Conservation (phyloP, 2,329 filamentous ascomycete genomes). For the Aphanoascus verrucosus region DNA sequence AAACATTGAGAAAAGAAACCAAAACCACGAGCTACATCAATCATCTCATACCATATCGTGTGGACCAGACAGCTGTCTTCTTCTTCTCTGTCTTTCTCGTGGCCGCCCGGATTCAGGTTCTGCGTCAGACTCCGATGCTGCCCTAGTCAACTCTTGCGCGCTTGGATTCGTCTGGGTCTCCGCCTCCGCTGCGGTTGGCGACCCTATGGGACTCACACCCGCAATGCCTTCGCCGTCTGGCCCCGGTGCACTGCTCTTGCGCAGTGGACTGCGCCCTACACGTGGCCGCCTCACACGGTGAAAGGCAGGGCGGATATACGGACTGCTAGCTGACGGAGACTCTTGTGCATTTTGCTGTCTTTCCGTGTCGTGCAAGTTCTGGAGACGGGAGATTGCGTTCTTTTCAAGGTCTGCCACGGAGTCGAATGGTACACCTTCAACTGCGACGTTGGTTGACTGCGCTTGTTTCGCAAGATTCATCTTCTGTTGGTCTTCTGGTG, state of each 20-base stretch:
- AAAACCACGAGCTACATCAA: background rate
- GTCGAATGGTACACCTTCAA: conserved; percentile 6
- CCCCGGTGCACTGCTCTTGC: conserved; percentile 9
- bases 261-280: conserved; percentile 5
- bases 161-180: background rate
- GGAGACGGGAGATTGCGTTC: conserved; percentile 3
- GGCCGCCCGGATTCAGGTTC: conserved; percentile 10
- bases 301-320: background rate
- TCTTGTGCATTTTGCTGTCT: background rate
- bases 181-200: background rate
- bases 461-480: conserved; percentile 55
- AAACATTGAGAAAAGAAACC: conserved; percentile 1
- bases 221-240: conserved; percentile 19
- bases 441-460: background rate
- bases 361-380: conserved; percentile 1
- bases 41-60: conserved; percentile 12
- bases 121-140: conserved; percentile 6
- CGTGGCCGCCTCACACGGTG: conserved; percentile 20
- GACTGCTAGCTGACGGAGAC: background rate
- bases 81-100: background rate
- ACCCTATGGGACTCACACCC: background rate
- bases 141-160: background rate
- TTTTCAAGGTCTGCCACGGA: conserved; percentile 7
- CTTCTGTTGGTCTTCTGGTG: conserved; percentile 62
- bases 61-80: conserved; percentile 3